Evolutionary conservation across 202 grass and related monocot species (phyloP).

Genomic region (Panicum hallii): DNA sequence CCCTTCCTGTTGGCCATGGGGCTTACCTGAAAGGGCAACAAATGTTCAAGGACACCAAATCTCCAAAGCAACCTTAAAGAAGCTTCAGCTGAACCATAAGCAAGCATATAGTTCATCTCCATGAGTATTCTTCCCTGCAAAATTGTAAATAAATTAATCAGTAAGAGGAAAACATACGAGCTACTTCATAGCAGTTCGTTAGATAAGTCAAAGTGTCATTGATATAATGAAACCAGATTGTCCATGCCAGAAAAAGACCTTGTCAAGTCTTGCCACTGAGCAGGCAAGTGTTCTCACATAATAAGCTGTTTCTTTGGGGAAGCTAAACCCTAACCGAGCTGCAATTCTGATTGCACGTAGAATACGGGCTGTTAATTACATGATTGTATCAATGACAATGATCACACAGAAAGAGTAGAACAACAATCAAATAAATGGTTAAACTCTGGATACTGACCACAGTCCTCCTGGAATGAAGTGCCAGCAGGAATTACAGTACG

Average conservation of each 20-base stretch:
- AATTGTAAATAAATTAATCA: slow-evolving; percentile 37
- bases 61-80: slow-evolving; percentile 97
- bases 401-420: neutral
- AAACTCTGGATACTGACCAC: slow-evolving; percentile 61
- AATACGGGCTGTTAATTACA: slow-evolving; percentile 91
- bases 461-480: slow-evolving; percentile 89
- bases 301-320: slow-evolving; percentile 94
- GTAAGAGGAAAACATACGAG: slow-evolving; percentile 22
- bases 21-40: slow-evolving; percentile 88
- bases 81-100: slow-evolving; percentile 93
- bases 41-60: slow-evolving; percentile 91
- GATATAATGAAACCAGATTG: slow-evolving; percentile 15
- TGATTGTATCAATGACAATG: slow-evolving; percentile 47
- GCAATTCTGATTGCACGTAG: slow-evolving; percentile 99
- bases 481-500: slow-evolving; percentile 83
- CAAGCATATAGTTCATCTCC: slow-evolving; percentile 98
- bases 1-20: slow-evolving; percentile 11
- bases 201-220: slow-evolving; percentile 12
- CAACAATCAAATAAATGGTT: slow-evolving; percentile 14
- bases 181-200: neutral
- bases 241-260: slow-evolving; percentile 53
- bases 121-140: slow-evolving; percentile 65
- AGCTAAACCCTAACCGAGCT: slow-evolving; percentile 87
- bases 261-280: slow-evolving; percentile 84
- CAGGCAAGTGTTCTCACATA: slow-evolving; percentile 86